Conservation (phyloP, 768 basidiomycete species). For the Agaricus sinodeliciosus region DNA sequence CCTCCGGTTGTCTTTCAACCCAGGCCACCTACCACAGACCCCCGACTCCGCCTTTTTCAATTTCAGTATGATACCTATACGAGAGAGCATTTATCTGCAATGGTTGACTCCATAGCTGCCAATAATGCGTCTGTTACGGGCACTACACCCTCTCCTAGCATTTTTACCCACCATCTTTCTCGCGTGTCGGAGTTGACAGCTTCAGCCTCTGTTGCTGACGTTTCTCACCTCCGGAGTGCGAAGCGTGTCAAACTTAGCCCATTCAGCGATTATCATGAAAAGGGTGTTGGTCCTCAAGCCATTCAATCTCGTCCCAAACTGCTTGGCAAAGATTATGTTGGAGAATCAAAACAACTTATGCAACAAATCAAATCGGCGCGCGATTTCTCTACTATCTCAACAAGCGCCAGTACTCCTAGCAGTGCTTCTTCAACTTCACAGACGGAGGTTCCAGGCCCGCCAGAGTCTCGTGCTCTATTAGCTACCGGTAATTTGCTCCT, state of each 20-base stretch:
- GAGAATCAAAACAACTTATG: slow-evolving; percentile 74
- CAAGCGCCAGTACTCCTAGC: slow-evolving; percentile 39
- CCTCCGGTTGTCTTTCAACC: slow-evolving; percentile 23
- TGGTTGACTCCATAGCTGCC: slow-evolving; percentile 92
- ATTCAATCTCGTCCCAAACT: slow-evolving; percentile 42
- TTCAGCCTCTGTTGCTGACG: slow-evolving; percentile 26
- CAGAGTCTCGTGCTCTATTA: slow-evolving; percentile 3
- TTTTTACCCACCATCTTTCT: slow-evolving; percentile 37
- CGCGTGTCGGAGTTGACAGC: slow-evolving; percentile 38
- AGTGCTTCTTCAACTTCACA: slow-evolving; percentile 18
- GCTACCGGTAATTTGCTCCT: neutral
- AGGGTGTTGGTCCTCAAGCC: slow-evolving; percentile 40
- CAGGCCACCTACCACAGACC: slow-evolving; percentile 47
- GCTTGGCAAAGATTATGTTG: slow-evolving; percentile 62
- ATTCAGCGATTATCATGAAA: slow-evolving; percentile 48
- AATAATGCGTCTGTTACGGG: slow-evolving; percentile 60
- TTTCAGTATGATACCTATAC: slow-evolving; percentile 97
- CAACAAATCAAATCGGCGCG: slow-evolving; percentile 72
- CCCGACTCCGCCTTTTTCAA: slow-evolving; percentile 81
- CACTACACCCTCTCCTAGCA: slow-evolving; percentile 40
- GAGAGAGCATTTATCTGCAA: slow-evolving; percentile 84
- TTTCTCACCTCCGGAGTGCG: slow-evolving; percentile 59
- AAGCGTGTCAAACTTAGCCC: slow-evolving; percentile 81
- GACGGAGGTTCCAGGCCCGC: slow-evolving; percentile 8
- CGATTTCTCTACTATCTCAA: slow-evolving; percentile 73